Conservation (phyloP, 805 yeast species). For the Ogataea parapolymorpha region DNA sequence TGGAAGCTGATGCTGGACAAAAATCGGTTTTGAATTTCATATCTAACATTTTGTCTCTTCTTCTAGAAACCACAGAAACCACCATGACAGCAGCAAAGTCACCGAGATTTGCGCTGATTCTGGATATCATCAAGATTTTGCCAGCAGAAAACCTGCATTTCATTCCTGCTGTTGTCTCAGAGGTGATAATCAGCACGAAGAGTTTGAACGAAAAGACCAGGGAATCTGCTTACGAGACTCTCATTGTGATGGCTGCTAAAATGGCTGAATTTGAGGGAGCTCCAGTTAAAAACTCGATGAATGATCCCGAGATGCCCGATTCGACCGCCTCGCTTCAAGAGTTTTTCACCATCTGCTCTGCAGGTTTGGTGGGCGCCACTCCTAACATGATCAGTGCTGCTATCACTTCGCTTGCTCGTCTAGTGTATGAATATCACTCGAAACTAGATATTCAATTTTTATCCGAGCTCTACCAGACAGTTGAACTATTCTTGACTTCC, state of each 20-base stretch:
- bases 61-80: slow-evolving; percentile 53
- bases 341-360: slow-evolving; percentile 88
- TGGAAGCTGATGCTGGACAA: slow-evolving; percentile 66
- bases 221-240: slow-evolving; percentile 68
- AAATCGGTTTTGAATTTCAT: slow-evolving; percentile 51
- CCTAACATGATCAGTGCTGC: slow-evolving; percentile 98
- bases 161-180: slow-evolving; percentile 80
- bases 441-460: slow-evolving; percentile 57
- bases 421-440: slow-evolving; percentile 80
- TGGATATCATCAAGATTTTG: slow-evolving; percentile 53
- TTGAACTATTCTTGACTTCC: slow-evolving; percentile 86
- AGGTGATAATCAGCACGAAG: slow-evolving; percentile 85
- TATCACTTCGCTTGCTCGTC: slow-evolving; percentile 82
- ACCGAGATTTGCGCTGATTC: slow-evolving; percentile 68
- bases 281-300: slow-evolving; percentile 55
- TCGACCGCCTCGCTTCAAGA: slow-evolving; percentile 70
- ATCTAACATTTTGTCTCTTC: slow-evolving; percentile 54
- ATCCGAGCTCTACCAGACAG: slow-evolving; percentile 76
- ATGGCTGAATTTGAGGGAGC: slow-evolving; percentile 64
- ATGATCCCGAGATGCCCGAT: slow-evolving; percentile 59
- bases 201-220: slow-evolving; percentile 92
- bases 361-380: slow-evolving; percentile 91
- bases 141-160: slow-evolving; percentile 68
- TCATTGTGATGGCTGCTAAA: slow-evolving; percentile 75
- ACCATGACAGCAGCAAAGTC: slow-evolving; percentile 77